Percentiles rank a stretch among this genome's conserved stretches.
Evolutionary conservation across 2,329 filamentous ascomycete species (phyloP).

Genomic region (Macrophomina tecta): DNA sequence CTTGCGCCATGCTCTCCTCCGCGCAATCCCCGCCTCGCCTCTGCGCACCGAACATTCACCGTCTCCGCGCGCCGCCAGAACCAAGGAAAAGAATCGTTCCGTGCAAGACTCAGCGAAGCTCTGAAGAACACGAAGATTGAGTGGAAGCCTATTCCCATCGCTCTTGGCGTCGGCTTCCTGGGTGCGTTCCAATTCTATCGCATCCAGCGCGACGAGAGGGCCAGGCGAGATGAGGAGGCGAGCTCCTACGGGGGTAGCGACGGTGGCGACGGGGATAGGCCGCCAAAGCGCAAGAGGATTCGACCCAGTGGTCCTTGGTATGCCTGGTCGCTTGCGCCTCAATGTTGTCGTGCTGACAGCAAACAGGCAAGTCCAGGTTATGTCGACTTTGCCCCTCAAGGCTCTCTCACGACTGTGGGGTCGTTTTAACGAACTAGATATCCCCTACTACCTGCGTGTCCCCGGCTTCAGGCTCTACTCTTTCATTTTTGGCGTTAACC

Average conservation of each 20-base stretch:
- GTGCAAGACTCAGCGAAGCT: constrained; percentile 62
- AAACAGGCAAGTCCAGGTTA: constrained; percentile 79
- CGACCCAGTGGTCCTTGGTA: constrained; percentile 85
- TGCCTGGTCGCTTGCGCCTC: constrained; percentile 30
- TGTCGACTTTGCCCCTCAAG: constrained; percentile 91
- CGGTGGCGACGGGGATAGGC: constrained; percentile 57
- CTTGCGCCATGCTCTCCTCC: constrained; percentile 32
- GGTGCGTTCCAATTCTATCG: constrained; percentile 85
- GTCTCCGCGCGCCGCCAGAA: constrained; percentile 50
- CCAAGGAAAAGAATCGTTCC: constrained; percentile 59
- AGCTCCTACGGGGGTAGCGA: constrained; percentile 50
- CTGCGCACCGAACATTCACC: constrained; percentile 39
- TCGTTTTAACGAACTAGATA: constrained; percentile 84
- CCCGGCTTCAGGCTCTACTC: constrained; percentile 93
- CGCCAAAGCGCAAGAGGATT: constrained; percentile 66
- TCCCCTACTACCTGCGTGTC: constrained; percentile 85
- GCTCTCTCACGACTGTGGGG: constrained; percentile 90
- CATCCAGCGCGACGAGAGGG: constrained; percentile 61
- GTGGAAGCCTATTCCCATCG: constrained; percentile 91
- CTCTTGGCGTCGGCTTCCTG: constrained; percentile 82
- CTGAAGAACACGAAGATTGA: constrained; percentile 71
- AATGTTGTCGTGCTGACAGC: constrained; percentile 26
- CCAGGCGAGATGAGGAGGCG: constrained; percentile 46
- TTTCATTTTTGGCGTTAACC: constrained; percentile 87
- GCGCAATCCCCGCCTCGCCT: constrained; percentile 28